phyloP scores from a whole-genome alignment of 805 yeast species.

The Schwanniomyces pseudopolymorphus region DNA sequence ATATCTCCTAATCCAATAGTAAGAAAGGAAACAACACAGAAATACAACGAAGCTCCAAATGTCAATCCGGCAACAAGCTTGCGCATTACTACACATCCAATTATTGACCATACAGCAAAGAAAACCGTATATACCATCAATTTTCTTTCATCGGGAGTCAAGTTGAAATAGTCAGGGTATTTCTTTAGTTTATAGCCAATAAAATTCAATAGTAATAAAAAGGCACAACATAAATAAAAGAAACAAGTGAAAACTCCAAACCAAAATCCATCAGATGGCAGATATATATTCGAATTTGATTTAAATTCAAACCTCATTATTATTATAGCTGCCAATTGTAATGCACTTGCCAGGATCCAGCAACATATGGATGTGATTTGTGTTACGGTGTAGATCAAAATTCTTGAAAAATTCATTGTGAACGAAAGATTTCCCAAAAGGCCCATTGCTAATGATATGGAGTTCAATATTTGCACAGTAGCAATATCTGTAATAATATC shows the following conservation, averaged over 20 bases:
- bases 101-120: conserved; percentile 65
- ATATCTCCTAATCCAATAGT: conserved; percentile 85
- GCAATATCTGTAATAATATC: conserved; percentile 30
- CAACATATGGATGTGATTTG: conserved; percentile 62
- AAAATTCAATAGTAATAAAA: conserved; percentile 55
- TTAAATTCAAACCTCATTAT: conserved; percentile 27
- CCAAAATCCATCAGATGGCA: conserved; percentile 70
- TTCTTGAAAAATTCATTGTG: conserved; percentile 64
- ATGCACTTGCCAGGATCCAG: conserved; percentile 59
- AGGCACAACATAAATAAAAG: conserved; percentile 58
- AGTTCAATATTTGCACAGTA: conserved; percentile 56
- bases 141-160: conserved; percentile 65
- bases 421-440: conserved; percentile 66
- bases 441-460: conserved; percentile 64
- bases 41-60: conserved; percentile 71
- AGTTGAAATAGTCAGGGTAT: conserved; percentile 71
- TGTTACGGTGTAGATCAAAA: conserved; percentile 56
- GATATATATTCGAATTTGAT: conserved; percentile 11
- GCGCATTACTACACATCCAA: conserved; percentile 57
- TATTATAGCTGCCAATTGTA: conserved; percentile 52
- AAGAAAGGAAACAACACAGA: conserved; percentile 66
- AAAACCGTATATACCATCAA: conserved; percentile 70
- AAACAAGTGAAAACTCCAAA: conserved; percentile 66
- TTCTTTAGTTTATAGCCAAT: conserved; percentile 54
- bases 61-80: conserved; percentile 32